These are phyloP conservation scores for Pseudogymnoascus sp. DNA, from an alignment of 2,329 filamentous ascomycete species.

Conservation along the genomic window DNA sequence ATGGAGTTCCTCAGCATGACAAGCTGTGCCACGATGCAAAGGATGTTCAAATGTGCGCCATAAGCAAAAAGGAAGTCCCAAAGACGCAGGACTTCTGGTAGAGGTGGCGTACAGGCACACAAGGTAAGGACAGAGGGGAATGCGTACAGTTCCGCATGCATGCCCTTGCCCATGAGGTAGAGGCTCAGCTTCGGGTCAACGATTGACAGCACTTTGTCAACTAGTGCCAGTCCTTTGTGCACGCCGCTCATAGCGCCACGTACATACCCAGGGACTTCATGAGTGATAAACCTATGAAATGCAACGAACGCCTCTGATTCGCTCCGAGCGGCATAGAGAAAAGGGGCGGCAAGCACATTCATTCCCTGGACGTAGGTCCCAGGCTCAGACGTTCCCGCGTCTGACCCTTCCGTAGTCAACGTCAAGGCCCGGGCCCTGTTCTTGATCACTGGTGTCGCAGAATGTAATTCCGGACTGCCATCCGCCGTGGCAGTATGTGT, in stretches of 20 bases:
- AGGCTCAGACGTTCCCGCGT: constrained; percentile 54
- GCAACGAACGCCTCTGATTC: constrained; percentile 92
- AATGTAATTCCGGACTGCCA: constrained; percentile 25
- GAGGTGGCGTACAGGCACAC: constrained; percentile 88
- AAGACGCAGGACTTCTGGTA: constrained; percentile 84
- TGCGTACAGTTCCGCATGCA: constrained; percentile 91
- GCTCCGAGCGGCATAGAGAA: constrained; percentile 87
- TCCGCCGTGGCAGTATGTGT: constrained; percentile 22
- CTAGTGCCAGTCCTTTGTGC: constrained; percentile 80
- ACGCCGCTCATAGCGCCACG: constrained; percentile 96
- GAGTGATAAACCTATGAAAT: constrained; percentile 80
- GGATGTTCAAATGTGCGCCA: constrained; percentile 85
- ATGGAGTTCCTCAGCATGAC: constrained; percentile 81
- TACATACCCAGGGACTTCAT: constrained; percentile 88
- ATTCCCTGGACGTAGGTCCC: constrained; percentile 97
- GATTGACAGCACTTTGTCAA: constrained; percentile 85
- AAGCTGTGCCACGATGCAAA: constrained; percentile 94
- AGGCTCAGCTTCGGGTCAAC: constrained; percentile 82
- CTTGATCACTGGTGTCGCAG: constrained; percentile 29
- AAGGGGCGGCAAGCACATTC: constrained; percentile 95
- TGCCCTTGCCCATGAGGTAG: constrained; percentile 76
- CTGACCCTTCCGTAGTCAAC: constrained; percentile 57
- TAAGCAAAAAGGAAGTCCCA: constrained; percentile 99
- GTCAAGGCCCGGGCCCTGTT: constrained; percentile 48
- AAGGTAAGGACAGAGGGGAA: constrained; percentile 93